phyloP scores from a whole-genome alignment of 2,329 filamentous ascomycete species.

The Aureobasidium zeae region DNA sequence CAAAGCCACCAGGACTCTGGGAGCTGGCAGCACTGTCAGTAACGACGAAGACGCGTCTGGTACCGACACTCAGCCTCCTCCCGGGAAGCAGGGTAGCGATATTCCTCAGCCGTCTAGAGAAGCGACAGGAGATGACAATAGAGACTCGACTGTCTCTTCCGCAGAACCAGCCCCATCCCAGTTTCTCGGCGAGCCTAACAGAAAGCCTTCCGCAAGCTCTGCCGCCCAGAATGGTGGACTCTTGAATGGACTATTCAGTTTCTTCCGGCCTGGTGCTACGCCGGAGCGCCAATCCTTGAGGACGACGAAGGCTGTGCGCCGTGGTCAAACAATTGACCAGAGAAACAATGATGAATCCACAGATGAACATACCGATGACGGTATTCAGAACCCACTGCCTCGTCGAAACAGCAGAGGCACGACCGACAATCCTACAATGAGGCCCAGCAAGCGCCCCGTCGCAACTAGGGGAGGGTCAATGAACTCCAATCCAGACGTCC shows the following conservation, averaged over 20 bases:
- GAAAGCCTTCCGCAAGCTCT: not conserved
- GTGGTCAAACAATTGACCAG: slow-evolving; percentile 59
- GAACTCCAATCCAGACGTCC: slow-evolving; percentile 33
- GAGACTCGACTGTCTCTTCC: slow-evolving; percentile 20
- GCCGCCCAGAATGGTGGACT: slow-evolving; percentile 24
- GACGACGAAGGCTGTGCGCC: slow-evolving; percentile 30
- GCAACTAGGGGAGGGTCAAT: slow-evolving; percentile 44
- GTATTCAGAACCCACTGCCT: not conserved
- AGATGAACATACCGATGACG: slow-evolving; percentile 1
- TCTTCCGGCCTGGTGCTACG: slow-evolving; percentile 58
- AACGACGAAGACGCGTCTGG: slow-evolving; percentile 24
- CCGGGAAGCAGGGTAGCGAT: slow-evolving; percentile 29
- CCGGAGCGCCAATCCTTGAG: slow-evolving; percentile 32
- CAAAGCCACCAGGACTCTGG: slow-evolving; percentile 3
- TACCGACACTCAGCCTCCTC: slow-evolving; percentile 16
- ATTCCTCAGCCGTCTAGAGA: slow-evolving; percentile 64
- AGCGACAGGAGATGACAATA: slow-evolving; percentile 54
- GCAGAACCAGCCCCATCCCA: not conserved
- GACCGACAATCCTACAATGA: slow-evolving; percentile 18
- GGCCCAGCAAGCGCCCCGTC: slow-evolving; percentile 33
- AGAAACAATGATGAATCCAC: not conserved
- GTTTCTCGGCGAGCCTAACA: not conserved
- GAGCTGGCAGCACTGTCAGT: slow-evolving; percentile 16
- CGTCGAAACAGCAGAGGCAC: slow-evolving; percentile 16
- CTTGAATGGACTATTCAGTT: slow-evolving; percentile 54